phyloP scores from a whole-genome alignment of 1,139 yeast species.

The Saccharomyces hybrid region DNA sequence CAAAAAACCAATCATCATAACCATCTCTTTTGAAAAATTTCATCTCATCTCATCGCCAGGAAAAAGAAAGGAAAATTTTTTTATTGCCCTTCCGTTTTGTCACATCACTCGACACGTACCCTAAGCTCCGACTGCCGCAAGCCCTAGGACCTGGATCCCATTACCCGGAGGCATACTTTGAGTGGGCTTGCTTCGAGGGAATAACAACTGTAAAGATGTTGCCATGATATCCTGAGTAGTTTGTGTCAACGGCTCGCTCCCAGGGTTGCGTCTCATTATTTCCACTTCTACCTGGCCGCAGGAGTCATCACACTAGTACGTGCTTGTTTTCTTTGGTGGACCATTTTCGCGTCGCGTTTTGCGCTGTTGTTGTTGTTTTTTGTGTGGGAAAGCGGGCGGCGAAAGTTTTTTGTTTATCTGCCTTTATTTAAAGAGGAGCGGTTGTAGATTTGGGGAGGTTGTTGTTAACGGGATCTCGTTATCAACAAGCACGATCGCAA shows the following conservation, averaged over 20 bases:
- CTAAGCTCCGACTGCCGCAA: neutral
- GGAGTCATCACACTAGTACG: neutral
- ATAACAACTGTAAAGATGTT: too few relatives aligned
- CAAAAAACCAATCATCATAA: neutral
- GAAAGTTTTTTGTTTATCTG: conserved; percentile 1
- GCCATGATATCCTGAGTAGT: neutral
- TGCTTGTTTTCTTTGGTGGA: neutral
- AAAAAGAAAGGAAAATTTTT: conserved; percentile 12
- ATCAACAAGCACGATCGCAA: neutral
- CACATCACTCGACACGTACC: conserved; percentile 5
- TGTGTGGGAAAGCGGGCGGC: neutral
- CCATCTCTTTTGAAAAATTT: conserved; percentile 2
- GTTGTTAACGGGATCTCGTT: neutral
- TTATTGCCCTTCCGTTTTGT: conserved; percentile 2
- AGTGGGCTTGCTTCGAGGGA: too few relatives aligned
- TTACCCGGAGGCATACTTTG: too few relatives aligned
- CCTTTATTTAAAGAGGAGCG: neutral
- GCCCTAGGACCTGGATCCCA: neutral
- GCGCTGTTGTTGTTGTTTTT: neutral
- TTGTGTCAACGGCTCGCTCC: neutral
- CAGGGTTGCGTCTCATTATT: neutral
- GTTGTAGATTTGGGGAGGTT: neutral
- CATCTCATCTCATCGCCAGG: conserved; percentile 17
- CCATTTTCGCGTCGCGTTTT: neutral
- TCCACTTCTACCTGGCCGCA: too few relatives aligned